Evolutionary conservation across 2,329 filamentous ascomycete genomes (phyloP).

Genomic region (Aspergillus niger): DNA sequence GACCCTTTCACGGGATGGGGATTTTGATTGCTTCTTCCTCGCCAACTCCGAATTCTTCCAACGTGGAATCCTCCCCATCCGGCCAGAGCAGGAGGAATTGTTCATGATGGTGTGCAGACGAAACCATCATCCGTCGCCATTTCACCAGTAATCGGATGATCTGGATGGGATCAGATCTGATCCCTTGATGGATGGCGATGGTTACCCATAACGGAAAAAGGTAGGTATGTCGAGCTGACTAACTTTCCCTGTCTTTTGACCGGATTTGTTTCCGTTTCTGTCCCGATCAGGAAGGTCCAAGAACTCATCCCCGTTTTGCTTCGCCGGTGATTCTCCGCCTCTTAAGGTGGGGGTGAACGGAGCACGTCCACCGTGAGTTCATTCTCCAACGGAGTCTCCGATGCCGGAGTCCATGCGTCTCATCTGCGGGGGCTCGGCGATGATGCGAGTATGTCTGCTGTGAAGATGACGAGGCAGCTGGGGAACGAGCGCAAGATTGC

Average conservation of each 20-base stretch:
- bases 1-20: background rate
- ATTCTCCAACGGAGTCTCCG: constrained; percentile 6
- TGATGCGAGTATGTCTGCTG: background rate
- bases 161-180: no score
- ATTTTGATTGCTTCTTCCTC: background rate
- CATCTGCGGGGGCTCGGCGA: background rate
- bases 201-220: background rate
- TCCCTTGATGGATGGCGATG: background rate
- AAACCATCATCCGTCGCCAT: no score
- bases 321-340: constrained; percentile 4
- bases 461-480: background rate
- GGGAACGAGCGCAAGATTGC: no score
- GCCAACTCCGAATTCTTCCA: background rate
- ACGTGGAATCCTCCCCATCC: constrained; percentile 1
- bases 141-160: no score
- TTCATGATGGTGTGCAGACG: no score
- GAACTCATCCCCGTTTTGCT: background rate
- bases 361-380: background rate
- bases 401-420: constrained; percentile 12
- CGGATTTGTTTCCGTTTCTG: background rate
- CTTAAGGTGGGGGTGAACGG: background rate
- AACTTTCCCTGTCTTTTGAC: background rate
- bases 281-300: background rate
- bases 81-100: no score
- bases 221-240: background rate